Conservation (phyloP, 148 eudicot genomes). For the Rhododendron henanense region DNA sequence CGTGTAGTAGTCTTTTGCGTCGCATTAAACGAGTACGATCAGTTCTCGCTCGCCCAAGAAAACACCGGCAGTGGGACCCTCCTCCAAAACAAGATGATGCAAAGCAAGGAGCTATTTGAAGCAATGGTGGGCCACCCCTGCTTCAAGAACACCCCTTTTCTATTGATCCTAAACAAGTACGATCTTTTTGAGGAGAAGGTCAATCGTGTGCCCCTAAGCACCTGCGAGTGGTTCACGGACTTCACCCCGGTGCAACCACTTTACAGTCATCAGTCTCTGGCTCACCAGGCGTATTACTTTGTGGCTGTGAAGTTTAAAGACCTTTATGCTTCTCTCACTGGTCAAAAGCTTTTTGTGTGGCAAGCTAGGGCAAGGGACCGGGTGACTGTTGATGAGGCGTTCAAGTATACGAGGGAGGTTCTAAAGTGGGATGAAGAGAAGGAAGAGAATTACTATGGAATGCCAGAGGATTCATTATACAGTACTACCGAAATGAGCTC, state of each 20-base stretch:
- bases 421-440: slow-evolving; percentile 95
- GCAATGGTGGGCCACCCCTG: slow-evolving; percentile 73
- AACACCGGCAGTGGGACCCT: slow-evolving; percentile 35
- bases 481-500: slow-evolving; percentile 86
- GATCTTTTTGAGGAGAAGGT: slow-evolving; percentile 91
- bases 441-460: slow-evolving; percentile 58
- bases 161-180: slow-evolving; percentile 76
- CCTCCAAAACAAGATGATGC: slow-evolving; percentile 73
- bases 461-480: slow-evolving; percentile 74
- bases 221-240: slow-evolving; percentile 82
- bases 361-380: slow-evolving; percentile 85
- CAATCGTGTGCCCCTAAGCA: slow-evolving; percentile 49
- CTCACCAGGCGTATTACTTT: slow-evolving; percentile 85
- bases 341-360: slow-evolving; percentile 91
- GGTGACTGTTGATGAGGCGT: slow-evolving; percentile 68
- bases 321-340: slow-evolving; percentile 70
- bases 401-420: slow-evolving; percentile 80
- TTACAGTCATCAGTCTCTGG: slow-evolving; percentile 71
- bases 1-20: slow-evolving; percentile 76
- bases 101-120: slow-evolving; percentile 84
- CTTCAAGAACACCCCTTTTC: slow-evolving; percentile 78
- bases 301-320: slow-evolving; percentile 94
- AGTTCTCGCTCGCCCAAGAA: slow-evolving; percentile 44
- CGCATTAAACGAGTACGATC: slow-evolving; percentile 82
- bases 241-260: slow-evolving; percentile 70